These are phyloP conservation scores for Plasmodium relictum DNA, from an alignment of 169 alveolate species.

Conservation along the genomic window DNA sequence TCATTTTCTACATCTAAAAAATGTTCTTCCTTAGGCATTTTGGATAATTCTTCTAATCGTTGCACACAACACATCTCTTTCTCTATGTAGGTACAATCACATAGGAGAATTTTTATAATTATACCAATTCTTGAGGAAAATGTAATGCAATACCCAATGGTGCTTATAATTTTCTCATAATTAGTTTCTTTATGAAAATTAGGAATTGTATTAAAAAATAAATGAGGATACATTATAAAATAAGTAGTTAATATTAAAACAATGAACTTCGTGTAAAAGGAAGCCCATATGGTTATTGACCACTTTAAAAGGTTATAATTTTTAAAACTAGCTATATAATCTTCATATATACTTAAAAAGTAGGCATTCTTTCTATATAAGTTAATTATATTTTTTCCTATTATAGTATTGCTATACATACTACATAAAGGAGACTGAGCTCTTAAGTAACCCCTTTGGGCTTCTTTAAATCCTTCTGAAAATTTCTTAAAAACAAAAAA, in stretches of 20 bases:
- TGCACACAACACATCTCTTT: constrained; percentile 80
- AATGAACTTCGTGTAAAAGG: constrained; percentile 38
- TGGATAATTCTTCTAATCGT: constrained; percentile 47
- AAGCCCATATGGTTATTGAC: constrained; percentile 66
- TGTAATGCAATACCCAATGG: constrained; percentile 42
- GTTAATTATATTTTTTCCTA: constrained; percentile 77
- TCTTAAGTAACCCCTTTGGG: constrained; percentile 79
- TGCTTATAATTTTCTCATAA: constrained; percentile 30
- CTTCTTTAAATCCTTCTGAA: constrained; percentile 80
- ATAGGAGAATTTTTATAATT: constrained; percentile 31
- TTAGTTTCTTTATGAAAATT: constrained; percentile 6
- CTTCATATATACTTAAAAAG: constrained; percentile 19
- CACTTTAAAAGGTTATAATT: constrained; percentile 16
- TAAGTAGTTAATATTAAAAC: constrained; percentile 52
- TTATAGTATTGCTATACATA: constrained; percentile 77
- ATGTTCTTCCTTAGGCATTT: constrained; percentile 12
- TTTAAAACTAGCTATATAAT: constrained; percentile 15
- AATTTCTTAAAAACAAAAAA: constrained; percentile 68
- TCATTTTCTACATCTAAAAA: constrained; percentile 18
- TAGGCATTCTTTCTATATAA: constrained; percentile 51
- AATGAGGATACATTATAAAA: constrained; percentile 41
- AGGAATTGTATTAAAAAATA: constrained; percentile 9
- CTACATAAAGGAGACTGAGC: constrained; percentile 80
- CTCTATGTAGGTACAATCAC: constrained; percentile 46
- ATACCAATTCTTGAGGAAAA: constrained; percentile 56